Percentiles rank a stretch among this genome's conserved stretches.
phyloP scores from a whole-genome alignment of 2,329 filamentous ascomycete species.

The Alternaria sp. region DNA sequence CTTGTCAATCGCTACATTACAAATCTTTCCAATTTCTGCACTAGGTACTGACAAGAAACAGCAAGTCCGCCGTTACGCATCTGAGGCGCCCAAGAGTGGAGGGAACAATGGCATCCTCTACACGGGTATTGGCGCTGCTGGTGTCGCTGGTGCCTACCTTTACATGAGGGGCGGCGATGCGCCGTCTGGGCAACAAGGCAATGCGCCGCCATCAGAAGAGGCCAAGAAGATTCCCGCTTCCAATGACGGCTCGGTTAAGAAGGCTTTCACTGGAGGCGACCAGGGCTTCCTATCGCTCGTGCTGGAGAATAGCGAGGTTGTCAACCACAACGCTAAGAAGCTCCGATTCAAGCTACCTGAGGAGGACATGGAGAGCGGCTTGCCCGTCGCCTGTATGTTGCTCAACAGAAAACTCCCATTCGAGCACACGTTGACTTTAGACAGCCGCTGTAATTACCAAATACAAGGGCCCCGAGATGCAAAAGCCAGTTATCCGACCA shows the following conservation, averaged over 20 bases:
- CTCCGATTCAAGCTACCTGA: conserved; percentile 88
- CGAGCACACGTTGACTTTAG: not conserved
- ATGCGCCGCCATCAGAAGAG: conserved; percentile 45
- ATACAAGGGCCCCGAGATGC: conserved; percentile 81
- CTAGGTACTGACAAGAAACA: conserved; percentile 48
- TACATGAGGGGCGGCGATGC: conserved; percentile 51
- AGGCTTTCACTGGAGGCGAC: conserved; percentile 79
- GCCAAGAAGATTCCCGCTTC: conserved; percentile 53
- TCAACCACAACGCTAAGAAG: conserved; percentile 96
- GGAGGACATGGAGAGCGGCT: conserved; percentile 81
- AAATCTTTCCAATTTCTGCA: conserved; percentile 17
- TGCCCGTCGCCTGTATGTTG: conserved; percentile 74
- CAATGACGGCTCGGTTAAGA: conserved; percentile 54
- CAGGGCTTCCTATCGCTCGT: conserved; percentile 87
- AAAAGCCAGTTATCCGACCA: conserved; percentile 87
- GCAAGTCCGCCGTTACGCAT: conserved; percentile 78
- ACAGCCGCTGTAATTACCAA: conserved; percentile 83
- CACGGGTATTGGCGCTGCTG: conserved; percentile 65
- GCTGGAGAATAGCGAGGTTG: conserved; percentile 76
- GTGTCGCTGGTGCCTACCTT: conserved; percentile 65
- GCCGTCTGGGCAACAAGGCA: conserved; percentile 35
- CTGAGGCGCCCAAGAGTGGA: conserved; percentile 65
- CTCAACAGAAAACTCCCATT: not conserved
- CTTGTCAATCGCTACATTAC: conserved; percentile 27
- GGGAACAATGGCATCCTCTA: conserved; percentile 59